Base-by-base conservation (phyloP, 1,284 basidiomycete species). In the Ganoderma multipileum region DNA sequence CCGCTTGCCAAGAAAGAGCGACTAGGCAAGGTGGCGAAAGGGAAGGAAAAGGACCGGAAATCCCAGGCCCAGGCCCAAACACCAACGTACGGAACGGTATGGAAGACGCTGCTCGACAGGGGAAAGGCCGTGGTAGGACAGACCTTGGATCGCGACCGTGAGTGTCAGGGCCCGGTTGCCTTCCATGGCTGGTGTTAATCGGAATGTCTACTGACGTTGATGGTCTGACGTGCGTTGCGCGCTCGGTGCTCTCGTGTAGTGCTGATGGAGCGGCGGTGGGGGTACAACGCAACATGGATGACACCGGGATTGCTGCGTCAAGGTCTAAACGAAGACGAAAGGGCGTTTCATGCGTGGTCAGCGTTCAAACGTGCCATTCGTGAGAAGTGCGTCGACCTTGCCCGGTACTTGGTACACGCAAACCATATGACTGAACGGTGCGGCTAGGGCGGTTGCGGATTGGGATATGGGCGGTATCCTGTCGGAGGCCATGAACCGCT, bases 61-160 rank as follows among this genome's bases (percentile, higher is more conserved):
- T 38, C 33, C 44, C 61, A 54, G 65, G 26, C 23, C 38, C 65
- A 33, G 33, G 33, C 33, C 33, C 33, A 33, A 33, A 33, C 8
- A 33, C 33, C 41, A 65, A 61, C 42, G 9, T 54, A 8, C 42
- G 38, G 30, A 63, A 36, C 60, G 54, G 65, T 73, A 67, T 72
- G 72, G 73, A 59, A 71, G 60, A 62, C 67, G 60, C 62, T 75
- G 33, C 60, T 68, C 38, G 33, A 61, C 55, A 68, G 66, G 62
- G 67, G 71, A 30, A 69, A 70, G 58, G 65, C 54, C 36, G 65
- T 71, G 28, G 62, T 74, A 18, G 74, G 71, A 60, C 68, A 72
- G 44, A 75, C 73, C 30, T 68, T 71, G 42, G 70, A 75, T 63
- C 70, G 73, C 65, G 72, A 71, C 54, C 64, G 75, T 76, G 68